A percentile compares a stretch with the other conserved stretches of the same genome.
Evolutionary conservation across 345 rosid species (phyloP).

Genomic region (Lenwebbia sp.): DNA sequence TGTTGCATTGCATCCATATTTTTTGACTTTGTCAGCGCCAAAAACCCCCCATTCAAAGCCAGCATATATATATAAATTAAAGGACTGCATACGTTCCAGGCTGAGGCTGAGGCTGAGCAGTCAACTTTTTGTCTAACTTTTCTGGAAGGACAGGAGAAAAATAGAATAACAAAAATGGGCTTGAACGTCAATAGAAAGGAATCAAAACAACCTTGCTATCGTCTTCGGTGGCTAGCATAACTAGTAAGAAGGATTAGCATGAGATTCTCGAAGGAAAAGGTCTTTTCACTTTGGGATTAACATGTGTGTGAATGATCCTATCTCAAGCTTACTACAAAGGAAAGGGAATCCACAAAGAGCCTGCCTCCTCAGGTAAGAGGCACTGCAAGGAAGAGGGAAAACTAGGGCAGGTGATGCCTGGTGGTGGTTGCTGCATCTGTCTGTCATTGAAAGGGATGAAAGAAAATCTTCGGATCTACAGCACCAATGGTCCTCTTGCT

Average conservation of each 20-base stretch:
- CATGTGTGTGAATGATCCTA: background rate
- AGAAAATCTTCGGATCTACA: background rate
- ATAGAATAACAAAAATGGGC: background rate
- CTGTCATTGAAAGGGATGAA: background rate
- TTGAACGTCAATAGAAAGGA: background rate
- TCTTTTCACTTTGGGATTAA: background rate
- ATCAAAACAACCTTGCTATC: background rate
- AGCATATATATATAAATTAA: background rate
- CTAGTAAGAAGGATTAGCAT: background rate
- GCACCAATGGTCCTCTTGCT: background rate
- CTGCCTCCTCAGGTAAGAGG: background rate
- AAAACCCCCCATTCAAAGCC: background rate
- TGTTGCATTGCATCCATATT: background rate
- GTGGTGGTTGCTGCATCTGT: background rate
- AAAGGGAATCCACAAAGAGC: background rate
- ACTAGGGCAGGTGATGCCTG: background rate
- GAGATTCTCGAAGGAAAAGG: background rate
- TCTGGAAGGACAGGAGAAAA: background rate
- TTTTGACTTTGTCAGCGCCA: background rate
- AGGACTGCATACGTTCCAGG: background rate
- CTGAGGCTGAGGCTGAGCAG: background rate
- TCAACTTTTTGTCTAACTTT: background rate
- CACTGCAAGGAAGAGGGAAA: background rate
- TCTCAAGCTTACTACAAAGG: background rate
- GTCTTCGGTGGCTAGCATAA: background rate